Percentiles rank a stretch among this genome's conserved stretches.
Evolutionary conservation across 495 filamentous ascomycete genomes (phyloP).

Genomic region (Haplographium delicatum): DNA sequence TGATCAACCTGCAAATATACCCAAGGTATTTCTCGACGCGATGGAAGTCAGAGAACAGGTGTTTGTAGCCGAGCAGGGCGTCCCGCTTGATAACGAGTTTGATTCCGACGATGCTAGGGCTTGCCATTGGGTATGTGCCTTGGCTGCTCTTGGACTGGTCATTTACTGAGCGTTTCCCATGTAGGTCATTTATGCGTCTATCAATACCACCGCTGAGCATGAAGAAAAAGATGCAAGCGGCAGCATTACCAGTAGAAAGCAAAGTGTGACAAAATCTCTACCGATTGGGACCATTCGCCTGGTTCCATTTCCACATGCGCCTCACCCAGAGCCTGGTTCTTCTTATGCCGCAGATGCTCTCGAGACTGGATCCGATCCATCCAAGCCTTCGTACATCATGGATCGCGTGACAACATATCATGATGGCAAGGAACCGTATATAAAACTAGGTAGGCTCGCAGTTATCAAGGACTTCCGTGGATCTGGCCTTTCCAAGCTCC

Average conservation of each 20-base stretch:
- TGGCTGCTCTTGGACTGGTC: not conserved
- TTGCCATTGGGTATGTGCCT: conserved; percentile 62
- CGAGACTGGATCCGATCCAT: conserved; percentile 3
- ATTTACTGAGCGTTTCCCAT: not conserved
- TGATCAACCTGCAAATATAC: conserved; percentile 45
- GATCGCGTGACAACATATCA: conserved; percentile 41
- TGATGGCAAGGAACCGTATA: conserved; percentile 61
- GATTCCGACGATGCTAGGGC: conserved; percentile 73
- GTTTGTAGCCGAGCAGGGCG: conserved; percentile 71
- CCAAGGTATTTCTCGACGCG: conserved; percentile 64
- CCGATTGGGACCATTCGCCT: conserved; percentile 73
- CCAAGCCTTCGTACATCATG: conserved; percentile 28
- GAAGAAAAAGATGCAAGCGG: conserved; percentile 28
- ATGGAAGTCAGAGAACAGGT: conserved; percentile 72
- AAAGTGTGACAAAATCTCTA: conserved; percentile 31
- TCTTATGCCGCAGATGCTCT: conserved; percentile 21
- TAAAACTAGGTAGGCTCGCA: conserved; percentile 76
- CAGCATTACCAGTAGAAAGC: conserved; percentile 24
- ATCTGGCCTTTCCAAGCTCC: conserved; percentile 51
- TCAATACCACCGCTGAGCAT: conserved; percentile 25
- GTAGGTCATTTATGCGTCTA: conserved; percentile 56
- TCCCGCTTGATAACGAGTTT: conserved; percentile 62
- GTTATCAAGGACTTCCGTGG: conserved; percentile 58
- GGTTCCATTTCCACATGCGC: conserved; percentile 68
- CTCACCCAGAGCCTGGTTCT: conserved; percentile 46